Evolutionary conservation across 129 eudicot genomes (phyloP), one percentile per base, ranked within the genome.

Genomic region (Artemisia annua): DNA sequence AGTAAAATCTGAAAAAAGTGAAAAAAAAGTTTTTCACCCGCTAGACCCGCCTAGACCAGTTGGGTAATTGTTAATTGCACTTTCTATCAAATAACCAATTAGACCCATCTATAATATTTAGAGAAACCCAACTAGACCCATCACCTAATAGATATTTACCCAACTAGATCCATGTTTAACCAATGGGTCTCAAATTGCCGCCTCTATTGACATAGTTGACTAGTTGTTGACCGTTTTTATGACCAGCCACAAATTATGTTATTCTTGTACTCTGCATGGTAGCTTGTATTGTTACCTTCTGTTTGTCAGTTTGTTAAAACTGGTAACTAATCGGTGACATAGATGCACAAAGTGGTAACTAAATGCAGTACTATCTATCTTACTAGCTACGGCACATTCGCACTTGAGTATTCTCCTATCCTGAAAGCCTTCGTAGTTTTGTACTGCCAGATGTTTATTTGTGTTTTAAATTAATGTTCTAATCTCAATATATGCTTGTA

Each of bases 361-460:
- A 1, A 59, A 19, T 35, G 43, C 43, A 35, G 43, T 35, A 35
- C 12, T 24, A 55, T 55, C 14, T 59, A 24, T 59, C 65, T 59
- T 11, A 11, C 48, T 2, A 62, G 48, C 48, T 62, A 22, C 30
- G 46, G 7, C 67, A 63, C 20, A 14, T 63, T 63, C 18, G 39
- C 13, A 35, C 67, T 11, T 3, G 18, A 5, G 12, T 19, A 13
- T 15, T 48, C 7, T 15, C 67, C 67, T 62, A 14, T 28, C 22
- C 19, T 15, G 32, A 13, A 3, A 28, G 6, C n/a, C 17, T 63
- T 35, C 10, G 26, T 63, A 63, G 16, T 2, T 63, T 30, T 63
- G 14, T 7, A 61, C 32, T 71, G 66, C 65, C 53, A 18, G 63
- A 53, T 69, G 17, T 49, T 24, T 68, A 52, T 16, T 52, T 35